Evolutionary conservation across 306 rosid species (phyloP), one percentile per base, ranked within the genome.

Genomic region (Citrullus amarus): DNA sequence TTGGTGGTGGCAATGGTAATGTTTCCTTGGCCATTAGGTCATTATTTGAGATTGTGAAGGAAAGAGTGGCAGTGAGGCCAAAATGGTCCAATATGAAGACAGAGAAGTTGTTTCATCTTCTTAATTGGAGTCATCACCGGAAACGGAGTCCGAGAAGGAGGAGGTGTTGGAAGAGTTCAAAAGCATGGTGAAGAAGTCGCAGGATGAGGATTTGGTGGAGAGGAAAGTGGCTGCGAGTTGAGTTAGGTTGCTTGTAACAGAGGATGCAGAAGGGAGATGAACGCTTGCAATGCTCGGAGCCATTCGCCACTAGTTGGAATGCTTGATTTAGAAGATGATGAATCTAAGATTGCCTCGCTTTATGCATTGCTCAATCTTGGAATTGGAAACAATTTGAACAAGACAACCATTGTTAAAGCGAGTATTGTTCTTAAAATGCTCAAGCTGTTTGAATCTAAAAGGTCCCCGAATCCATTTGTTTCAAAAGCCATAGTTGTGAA

Each of bases 321-420:
- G 98, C 91, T 96, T 15, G 93, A 91, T 81, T 82, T 79, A 51
- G 93, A 83, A 63, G 93, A 90, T 70, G 77, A 77, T 62, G 74
- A 56, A 56, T 85, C 93, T 79, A 96, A 87, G 92, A 87, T 92
- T 87, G 92, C 91, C 51, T 85, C 98, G 58, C 99, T 96, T 70
- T 96, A 96, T 41, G 98, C 98, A 6, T 80, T 96, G 22, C 99
- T 96, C 90, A 96, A 96, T 84, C 96, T 96, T 73, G 99, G 92
- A 61, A 92, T 96, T 88, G 96, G 93, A 75, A 96, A 91, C 85
- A 93, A 96, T 74, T 83, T 83, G 99, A 96, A 91, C 67, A 96
- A 91, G 84, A 93, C 91, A 38, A 96, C 97, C 63, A 91, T 92
- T 79, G 97, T 91, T 18, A 90, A 96, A 86, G 85, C 94, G 46